A percentile compares a stretch with the other conserved stretches of the same genome.
These are phyloP conservation scores for Emmonsiellopsis sp. DNA, from an alignment of 2,329 filamentous ascomycete species.

Conservation along the genomic window DNA sequence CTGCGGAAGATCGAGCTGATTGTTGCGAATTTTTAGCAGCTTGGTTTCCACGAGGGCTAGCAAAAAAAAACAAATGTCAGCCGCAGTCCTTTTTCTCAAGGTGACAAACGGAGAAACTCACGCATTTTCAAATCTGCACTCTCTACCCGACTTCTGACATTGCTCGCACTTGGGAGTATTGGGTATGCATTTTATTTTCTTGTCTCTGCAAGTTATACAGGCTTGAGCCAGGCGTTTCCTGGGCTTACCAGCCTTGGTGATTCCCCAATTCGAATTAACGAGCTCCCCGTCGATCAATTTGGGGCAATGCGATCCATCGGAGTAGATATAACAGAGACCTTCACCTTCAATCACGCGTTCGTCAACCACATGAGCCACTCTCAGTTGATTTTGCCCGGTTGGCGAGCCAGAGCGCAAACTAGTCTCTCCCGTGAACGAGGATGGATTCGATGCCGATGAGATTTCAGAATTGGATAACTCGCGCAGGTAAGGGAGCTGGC, in stretches of 20 bases:
- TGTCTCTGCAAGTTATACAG: conserved; percentile 88
- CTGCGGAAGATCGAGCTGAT: not conserved
- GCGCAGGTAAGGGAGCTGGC: conserved; percentile 11
- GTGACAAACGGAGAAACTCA: conserved; percentile 42
- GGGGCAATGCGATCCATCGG: conserved; percentile 73
- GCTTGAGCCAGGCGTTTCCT: conserved; percentile 83
- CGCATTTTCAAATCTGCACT: conserved; percentile 80
- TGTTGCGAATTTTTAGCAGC: conserved; percentile 8
- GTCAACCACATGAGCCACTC: conserved; percentile 21
- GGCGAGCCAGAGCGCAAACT: conserved; percentile 1
- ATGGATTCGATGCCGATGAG: conserved; percentile 13
- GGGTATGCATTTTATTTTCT: conserved; percentile 96
- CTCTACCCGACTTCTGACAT: conserved; percentile 80
- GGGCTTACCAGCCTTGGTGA: conserved; percentile 89
- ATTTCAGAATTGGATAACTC: conserved; percentile 4
- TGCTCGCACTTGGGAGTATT: conserved; percentile 80
- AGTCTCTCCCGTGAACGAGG: conserved; percentile 12
- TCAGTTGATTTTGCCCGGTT: not conserved
- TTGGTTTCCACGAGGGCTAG: conserved; percentile 24
- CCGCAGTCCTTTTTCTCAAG: conserved; percentile 1
- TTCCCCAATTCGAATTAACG: conserved; percentile 86
- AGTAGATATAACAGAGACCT: conserved; percentile 75
- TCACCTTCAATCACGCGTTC: conserved; percentile 55
- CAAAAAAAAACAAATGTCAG: conserved; percentile 8
- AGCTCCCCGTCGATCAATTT: conserved; percentile 75